These are phyloP conservation scores for Eimeria necatrix DNA, from an alignment of 169 alveolate species.

Conservation along the genomic window DNA sequence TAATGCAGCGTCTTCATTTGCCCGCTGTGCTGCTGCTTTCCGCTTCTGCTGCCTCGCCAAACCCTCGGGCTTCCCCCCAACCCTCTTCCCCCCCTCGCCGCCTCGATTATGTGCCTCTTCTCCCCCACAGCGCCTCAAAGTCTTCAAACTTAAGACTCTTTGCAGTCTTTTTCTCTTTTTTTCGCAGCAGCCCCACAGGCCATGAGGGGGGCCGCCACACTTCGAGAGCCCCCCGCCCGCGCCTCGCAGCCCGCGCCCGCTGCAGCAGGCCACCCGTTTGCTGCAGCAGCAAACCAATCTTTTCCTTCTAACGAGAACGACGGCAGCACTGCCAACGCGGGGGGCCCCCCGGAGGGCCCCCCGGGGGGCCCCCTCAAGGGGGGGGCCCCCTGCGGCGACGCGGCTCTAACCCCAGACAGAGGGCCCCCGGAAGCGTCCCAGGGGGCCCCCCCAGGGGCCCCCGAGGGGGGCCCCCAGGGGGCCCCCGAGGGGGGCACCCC, in stretches of 20 bases:
- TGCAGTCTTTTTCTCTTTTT: background rate
- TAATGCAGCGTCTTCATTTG: too few relatives aligned
- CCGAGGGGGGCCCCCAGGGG: background rate
- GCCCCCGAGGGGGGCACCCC: background rate
- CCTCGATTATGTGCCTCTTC: background rate
- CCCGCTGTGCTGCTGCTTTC: too few relatives aligned
- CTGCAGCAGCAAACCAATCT: background rate
- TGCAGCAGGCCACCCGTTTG: background rate
- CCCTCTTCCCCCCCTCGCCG: background rate
- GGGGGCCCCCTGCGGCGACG: background rate
- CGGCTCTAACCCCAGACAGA: background rate
- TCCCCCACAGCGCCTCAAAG: background rate
- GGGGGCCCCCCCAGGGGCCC: background rate
- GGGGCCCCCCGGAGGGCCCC: background rate
- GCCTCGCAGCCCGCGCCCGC: background rate
- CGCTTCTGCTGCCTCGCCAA: too few relatives aligned
- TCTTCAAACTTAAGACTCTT: background rate
- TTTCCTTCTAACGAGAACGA: conserved; percentile 11
- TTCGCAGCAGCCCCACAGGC: background rate
- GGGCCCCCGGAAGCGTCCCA: background rate
- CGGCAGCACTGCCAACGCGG: background rate
- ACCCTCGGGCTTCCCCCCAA: background rate
- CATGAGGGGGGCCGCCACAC: background rate
- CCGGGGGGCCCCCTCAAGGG: background rate
- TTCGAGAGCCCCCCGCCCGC: background rate